Percentiles rank a stretch among this genome's conserved stretches.
Evolutionary conservation across 805 yeast genomes (phyloP).

Genomic region (Nakazawaea ishiwadae): DNA sequence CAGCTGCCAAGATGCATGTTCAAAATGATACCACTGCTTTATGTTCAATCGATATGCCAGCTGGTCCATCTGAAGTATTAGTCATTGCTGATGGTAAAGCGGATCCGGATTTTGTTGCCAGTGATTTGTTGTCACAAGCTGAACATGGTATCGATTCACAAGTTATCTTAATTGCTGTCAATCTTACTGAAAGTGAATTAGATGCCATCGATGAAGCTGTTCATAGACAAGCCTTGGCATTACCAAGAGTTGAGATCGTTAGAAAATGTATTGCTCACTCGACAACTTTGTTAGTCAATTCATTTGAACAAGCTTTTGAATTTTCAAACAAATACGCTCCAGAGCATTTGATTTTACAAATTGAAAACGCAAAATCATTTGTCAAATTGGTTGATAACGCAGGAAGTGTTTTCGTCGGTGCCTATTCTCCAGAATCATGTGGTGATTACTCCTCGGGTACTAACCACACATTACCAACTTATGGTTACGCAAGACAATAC

Average conservation of each 20-base stretch:
- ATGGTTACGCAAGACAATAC: slow-evolving; percentile 96
- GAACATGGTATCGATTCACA: slow-evolving; percentile 99
- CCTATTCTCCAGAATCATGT: slow-evolving; percentile 94
- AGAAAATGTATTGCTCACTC: slow-evolving; percentile 92
- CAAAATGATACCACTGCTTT: slow-evolving; percentile 93
- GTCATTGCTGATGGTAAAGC: slow-evolving; percentile 89
- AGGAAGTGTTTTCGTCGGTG: slow-evolving; percentile 95
- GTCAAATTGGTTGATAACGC: slow-evolving; percentile 83
- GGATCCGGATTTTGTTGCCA: slow-evolving; percentile 95
- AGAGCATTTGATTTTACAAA: slow-evolving; percentile 92
- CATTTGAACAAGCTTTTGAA: slow-evolving; percentile 76
- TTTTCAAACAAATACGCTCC: slow-evolving; percentile 93
- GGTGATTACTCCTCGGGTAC: slow-evolving; percentile 99
- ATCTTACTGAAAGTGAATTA: slow-evolving; percentile 54
- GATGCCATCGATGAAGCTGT: slow-evolving; percentile 76
- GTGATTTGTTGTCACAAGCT: slow-evolving; percentile 94
- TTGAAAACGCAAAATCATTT: slow-evolving; percentile 68
- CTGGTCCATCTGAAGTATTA: slow-evolving; percentile 97
- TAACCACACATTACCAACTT: slow-evolving; percentile 96
- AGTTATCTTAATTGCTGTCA: slow-evolving; percentile 85
- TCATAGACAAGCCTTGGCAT: slow-evolving; percentile 70
- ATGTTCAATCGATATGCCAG: slow-evolving; percentile 99
- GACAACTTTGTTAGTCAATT: slow-evolving; percentile 63
- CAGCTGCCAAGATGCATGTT: slow-evolving; percentile 98
- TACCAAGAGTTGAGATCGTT: slow-evolving; percentile 92